phyloP scores from a whole-genome alignment of 2,329 filamentous ascomycete species.

The Davidsoniella virescens region DNA sequence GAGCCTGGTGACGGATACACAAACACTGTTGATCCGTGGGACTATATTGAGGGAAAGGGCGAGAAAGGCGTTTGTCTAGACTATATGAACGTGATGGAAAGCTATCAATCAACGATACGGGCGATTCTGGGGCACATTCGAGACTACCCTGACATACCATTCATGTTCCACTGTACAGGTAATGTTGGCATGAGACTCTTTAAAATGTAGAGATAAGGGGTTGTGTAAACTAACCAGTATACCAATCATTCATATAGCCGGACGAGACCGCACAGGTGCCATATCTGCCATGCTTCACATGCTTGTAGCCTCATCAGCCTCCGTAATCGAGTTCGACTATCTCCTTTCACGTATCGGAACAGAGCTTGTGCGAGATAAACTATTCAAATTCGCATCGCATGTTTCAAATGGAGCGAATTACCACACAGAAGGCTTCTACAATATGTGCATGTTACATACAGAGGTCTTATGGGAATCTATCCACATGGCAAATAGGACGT shows the following conservation, averaged over 20 bases:
- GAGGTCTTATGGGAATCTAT: slow-evolving; percentile 31
- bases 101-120: slow-evolving; percentile 27
- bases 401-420: slow-evolving; percentile 22
- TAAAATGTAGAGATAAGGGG: no score
- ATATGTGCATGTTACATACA: slow-evolving; percentile 28
- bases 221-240: no score
- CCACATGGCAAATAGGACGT: slow-evolving; percentile 25
- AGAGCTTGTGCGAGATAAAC: slow-evolving; percentile 32
- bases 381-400: slow-evolving; percentile 26
- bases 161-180: slow-evolving; percentile 38
- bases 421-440: slow-evolving; percentile 32
- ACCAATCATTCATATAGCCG: slow-evolving; percentile 19
- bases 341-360: slow-evolving; percentile 37
- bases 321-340: slow-evolving; percentile 32
- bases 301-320: slow-evolving; percentile 30
- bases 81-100: slow-evolving; percentile 30
- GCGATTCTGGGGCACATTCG: slow-evolving; percentile 32
- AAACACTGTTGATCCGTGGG: slow-evolving; percentile 24
- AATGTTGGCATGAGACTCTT: no score
- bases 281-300: slow-evolving; percentile 32
- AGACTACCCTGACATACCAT: slow-evolving; percentile 27
- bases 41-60: slow-evolving; percentile 30
- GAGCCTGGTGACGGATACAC: slow-evolving; percentile 17
- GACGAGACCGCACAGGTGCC: slow-evolving; percentile 38
- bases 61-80: slow-evolving; percentile 28